Evolutionary conservation across 1,284 basidiomycete genomes (phyloP), one percentile per base, ranked within the genome.

Genomic region (Dichomitus squalens): DNA sequence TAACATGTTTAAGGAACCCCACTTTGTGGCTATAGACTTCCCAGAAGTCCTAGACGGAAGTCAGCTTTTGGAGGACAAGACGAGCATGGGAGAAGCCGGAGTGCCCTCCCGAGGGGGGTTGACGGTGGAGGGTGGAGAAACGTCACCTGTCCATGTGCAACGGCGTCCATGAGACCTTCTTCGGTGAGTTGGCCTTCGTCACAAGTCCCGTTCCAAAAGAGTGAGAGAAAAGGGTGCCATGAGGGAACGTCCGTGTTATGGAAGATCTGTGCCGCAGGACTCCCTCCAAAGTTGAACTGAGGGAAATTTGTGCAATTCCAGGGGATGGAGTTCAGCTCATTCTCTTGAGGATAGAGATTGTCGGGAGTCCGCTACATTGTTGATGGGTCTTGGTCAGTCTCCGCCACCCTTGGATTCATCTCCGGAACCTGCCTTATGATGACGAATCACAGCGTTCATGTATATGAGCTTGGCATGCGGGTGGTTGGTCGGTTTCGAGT

Each of bases 141-240:
- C 29, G 29, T 18, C 34, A 79, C 80, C 72, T 76, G 66, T 12
- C 82, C 82, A 59, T 85, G 83, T 44, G 69, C 67, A 47, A 79
- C 65, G 7, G 79, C 73, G 56, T 84, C 83, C 25, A 76, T 68
- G 18, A 83, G 65, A 1, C 82, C 83, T 20, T 68, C 81, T 1
- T 70, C 67, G 0, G 83, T 84, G 35, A 84, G 72, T 62, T 83
- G 82, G 25, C 83, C 83, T 14, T 72, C 60, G 63, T 83, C 80
- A 64, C 82, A 84, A 2, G 77, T 80, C 5, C 82, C 83, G 38
- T 77, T 73, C 82, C 83, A 84, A n/a, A 85, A 74, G 52, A 74
- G 70, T n/a, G 65, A 68, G 27, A 74, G 69, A 59, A 84, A 81
- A 1, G 83, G 60, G 39, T 61, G 60, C 60, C 70, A 71, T 68